Evolutionary conservation across 2,329 filamentous ascomycete genomes (phyloP), one percentile per base, ranked within the genome.

Genomic region (Fragosphaeria purpurea): DNA sequence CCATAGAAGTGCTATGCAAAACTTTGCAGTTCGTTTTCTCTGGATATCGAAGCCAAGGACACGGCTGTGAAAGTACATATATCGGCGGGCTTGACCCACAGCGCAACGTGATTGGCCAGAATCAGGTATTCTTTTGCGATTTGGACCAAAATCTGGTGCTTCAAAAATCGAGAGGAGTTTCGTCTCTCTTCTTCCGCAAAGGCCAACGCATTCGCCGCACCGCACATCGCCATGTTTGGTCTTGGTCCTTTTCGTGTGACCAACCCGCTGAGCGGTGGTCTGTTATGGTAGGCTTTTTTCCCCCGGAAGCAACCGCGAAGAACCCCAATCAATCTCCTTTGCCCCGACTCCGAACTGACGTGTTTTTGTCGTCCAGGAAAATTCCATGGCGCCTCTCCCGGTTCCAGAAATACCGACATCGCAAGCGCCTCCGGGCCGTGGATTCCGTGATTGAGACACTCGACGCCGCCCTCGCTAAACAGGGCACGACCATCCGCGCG

Each of bases 301-400:
- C 6, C 7, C 13, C 8, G 22, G 7, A 5, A 22, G 22, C 22
- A 22, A 22, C 22, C 22, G 22, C 22, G 22, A 22, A 22, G 22
- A 22, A 22, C 22, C 2, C 22, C 6, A 3, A n/a, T 7, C 34
- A 30, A 10, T 5, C n/a, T 33, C 33, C 22, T 10, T 22, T 45
- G n/a, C 32, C n/a, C 33, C 39, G 6, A 8, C 13, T 7, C 22
- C 6, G 6, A 44, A 31, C 37, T 50, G 42, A 50, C 51, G 35
- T 11, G 11, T 41, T n/a, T 40, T 5, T n/a, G 30, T n/a, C 6
- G 12, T 43, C 12, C 47, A 75, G 87, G 93, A 98, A 98, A 81
- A 89, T 86, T 61, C 93, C 93, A 60, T 98, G 90, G 90, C 85
- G 93, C 55, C 81, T 98, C 63, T 98, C 93, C 53, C 76, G 80